Evolutionary conservation across 2,329 filamentous ascomycete genomes (phyloP).

Genomic region (Aspergillus jensenii): DNA sequence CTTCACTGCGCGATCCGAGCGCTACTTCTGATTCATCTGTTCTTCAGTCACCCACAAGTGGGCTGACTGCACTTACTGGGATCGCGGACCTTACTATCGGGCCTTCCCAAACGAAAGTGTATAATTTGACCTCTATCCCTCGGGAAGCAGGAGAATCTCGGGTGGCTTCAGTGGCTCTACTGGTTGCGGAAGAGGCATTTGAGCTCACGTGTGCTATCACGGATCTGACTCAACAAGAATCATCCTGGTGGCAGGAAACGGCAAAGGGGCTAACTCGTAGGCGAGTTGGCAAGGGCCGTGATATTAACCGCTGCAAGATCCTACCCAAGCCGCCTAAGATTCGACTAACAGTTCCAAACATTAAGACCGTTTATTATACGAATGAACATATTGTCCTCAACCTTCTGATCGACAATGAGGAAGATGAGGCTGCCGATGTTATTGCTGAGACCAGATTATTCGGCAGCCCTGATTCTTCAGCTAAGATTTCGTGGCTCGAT

Average conservation of each 20-base stretch:
- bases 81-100: constrained; percentile 63
- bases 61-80: constrained; percentile 51
- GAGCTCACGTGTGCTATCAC: constrained; percentile 65
- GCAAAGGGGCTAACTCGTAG: constrained; percentile 35
- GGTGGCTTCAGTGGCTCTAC: constrained; percentile 63
- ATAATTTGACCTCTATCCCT: constrained; percentile 70
- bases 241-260: constrained; percentile 46
- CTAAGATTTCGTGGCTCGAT: constrained; percentile 49
- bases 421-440: constrained; percentile 74
- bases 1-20: constrained; percentile 36
- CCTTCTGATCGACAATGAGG: constrained; percentile 74
- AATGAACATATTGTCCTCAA: constrained; percentile 72
- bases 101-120: constrained; percentile 67
- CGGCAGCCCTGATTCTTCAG: constrained; percentile 53
- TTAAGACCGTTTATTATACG: constrained; percentile 75
- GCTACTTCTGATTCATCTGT: constrained; percentile 25
- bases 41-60: constrained; percentile 36
- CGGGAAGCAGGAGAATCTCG: constrained; percentile 78
- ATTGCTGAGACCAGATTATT: constrained; percentile 68
- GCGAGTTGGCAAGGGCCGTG: constrained; percentile 45
- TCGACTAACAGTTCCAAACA: constrained; percentile 65
- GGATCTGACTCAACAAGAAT: constrained; percentile 32
- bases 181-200: constrained; percentile 65
- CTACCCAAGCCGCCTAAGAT: constrained; percentile 91
- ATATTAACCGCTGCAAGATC: constrained; percentile 64